Evolutionary conservation across 2,329 filamentous ascomycete species (phyloP), one percentile per base, ranked within the genome.

Genomic region (Alternaria consortialis): DNA sequence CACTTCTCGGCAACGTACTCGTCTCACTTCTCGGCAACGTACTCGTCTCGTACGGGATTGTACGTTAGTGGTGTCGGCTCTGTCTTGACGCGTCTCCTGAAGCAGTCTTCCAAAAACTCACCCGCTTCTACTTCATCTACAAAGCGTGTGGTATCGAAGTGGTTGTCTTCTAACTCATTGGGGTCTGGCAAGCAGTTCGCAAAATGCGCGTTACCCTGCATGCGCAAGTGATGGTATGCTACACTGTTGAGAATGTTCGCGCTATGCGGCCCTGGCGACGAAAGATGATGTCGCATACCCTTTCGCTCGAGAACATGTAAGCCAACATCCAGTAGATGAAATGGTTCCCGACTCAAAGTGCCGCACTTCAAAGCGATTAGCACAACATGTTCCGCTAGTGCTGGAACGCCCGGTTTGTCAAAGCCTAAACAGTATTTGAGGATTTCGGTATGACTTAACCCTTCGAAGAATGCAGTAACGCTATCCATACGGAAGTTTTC

Each of bases 371-470:
- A 7, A 5, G 53, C 20, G 9, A 60, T 40, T 9, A 60, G 34
- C 1, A 47, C 6, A 12, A 44, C 34, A 13, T 48, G 32, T 15
- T 53, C 40, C 15, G 51, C 47, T 3, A 56, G 15, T 7, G 11
- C 9, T 15, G 47, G 53, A 23, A 34, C 34, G 20, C 40, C 23
- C 7, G 20, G 34, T 12, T 25, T 60, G 31, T 56, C 34, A 29
- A 52, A 53, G 12, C 53, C 53, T n/a, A 56, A n/a, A 15, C 47
- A 56, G n/a, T 43, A 56, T 29, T 60, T 34, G 9, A 56, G 15
- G 25, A 53, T 43, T 4, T 53, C 53, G 15, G 36, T 47, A n/a
- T 60, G 40, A 1, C 1, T 32, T 9, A 47, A 12, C 4, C 11
- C 7, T n/a, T 23, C 9, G 34, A 53, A 56, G 34, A 43, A 37